phyloP scores from a whole-genome alignment of 768 basidiomycete species.

The Cubamyces sp. region DNA sequence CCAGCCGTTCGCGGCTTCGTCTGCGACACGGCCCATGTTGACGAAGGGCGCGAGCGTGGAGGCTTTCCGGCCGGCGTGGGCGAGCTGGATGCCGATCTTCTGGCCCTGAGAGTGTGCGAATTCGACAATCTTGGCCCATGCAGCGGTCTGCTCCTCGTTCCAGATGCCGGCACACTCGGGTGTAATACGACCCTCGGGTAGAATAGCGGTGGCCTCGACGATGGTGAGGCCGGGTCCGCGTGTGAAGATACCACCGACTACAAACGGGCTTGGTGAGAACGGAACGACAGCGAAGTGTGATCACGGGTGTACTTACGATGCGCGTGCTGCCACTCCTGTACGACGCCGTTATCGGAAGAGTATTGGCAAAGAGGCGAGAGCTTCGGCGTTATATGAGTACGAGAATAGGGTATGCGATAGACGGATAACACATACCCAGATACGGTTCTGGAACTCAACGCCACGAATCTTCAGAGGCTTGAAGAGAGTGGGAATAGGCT shows the following conservation, averaged over 20 bases:
- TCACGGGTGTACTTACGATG: slow-evolving; percentile 38
- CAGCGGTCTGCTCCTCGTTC: slow-evolving; percentile 56
- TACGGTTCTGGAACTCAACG: slow-evolving; percentile 37
- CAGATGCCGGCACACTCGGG: slow-evolving; percentile 65
- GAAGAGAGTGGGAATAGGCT: slow-evolving; percentile 49
- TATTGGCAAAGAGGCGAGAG: slow-evolving; percentile 65
- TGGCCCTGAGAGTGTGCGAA: slow-evolving; percentile 72
- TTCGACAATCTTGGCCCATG: slow-evolving; percentile 56
- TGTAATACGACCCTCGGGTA: slow-evolving; percentile 61
- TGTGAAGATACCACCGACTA: slow-evolving; percentile 56
- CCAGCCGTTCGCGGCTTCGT: slow-evolving; percentile 45
- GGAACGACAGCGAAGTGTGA: background rate
- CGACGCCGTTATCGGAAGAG: slow-evolving; percentile 54
- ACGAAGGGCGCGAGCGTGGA: slow-evolving; percentile 69
- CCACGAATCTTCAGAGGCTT: slow-evolving; percentile 52
- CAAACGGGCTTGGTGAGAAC: background rate
- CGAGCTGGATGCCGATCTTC: slow-evolving; percentile 74
- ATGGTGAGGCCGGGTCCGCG: slow-evolving; percentile 60
- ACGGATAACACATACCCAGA: slow-evolving; percentile 26
- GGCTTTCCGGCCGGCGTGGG: slow-evolving; percentile 76
- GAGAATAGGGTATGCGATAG: background rate
- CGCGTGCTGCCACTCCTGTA: slow-evolving; percentile 60
- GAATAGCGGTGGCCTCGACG: slow-evolving; percentile 67
- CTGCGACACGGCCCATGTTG: slow-evolving; percentile 45
- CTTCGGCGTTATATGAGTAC: slow-evolving; percentile 25